Conservation (phyloP, 2,329 filamentous ascomycete species). For the Paecilomyces variotii region DNA sequence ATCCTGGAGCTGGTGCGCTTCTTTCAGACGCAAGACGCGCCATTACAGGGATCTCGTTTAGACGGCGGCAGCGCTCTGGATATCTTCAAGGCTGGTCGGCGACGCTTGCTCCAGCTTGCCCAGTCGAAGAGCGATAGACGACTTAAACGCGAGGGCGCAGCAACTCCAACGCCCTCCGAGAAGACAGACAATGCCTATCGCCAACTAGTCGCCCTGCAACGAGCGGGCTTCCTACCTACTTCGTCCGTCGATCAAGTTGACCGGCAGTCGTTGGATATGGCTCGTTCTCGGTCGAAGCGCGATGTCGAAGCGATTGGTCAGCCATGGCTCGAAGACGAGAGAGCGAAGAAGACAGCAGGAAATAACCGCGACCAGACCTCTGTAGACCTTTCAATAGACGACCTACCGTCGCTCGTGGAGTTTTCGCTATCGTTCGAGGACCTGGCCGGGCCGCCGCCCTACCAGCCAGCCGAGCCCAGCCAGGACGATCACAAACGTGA, state of each 20-base stretch:
- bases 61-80: constrained; percentile 9
- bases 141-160: constrained; percentile 2
- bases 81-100: constrained; percentile 23
- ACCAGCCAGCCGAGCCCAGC: not conserved
- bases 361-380: not conserved
- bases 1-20: constrained; percentile 28
- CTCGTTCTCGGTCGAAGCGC: constrained; percentile 18
- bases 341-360: constrained; percentile 7
- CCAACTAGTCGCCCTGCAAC: constrained; percentile 22
- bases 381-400: constrained; percentile 18
- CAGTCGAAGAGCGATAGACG: constrained; percentile 21
- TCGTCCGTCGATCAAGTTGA: constrained; percentile 6
- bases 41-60: constrained; percentile 4
- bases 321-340: constrained; percentile 27
- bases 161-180: not conserved
- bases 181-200: constrained; percentile 14
- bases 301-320: constrained; percentile 31
- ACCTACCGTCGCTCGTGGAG: constrained; percentile 27
- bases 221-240: constrained; percentile 20
- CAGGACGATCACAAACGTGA: not conserved
- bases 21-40: constrained; percentile 22
- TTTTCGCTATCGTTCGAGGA: constrained; percentile 17
- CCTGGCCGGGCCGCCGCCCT: constrained; percentile 5
- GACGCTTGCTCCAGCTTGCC: constrained; percentile 27
- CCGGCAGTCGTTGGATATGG: constrained; percentile 10